Conservation (phyloP, 2,329 filamentous ascomycete species). For the Aspergillus vadensis region DNA sequence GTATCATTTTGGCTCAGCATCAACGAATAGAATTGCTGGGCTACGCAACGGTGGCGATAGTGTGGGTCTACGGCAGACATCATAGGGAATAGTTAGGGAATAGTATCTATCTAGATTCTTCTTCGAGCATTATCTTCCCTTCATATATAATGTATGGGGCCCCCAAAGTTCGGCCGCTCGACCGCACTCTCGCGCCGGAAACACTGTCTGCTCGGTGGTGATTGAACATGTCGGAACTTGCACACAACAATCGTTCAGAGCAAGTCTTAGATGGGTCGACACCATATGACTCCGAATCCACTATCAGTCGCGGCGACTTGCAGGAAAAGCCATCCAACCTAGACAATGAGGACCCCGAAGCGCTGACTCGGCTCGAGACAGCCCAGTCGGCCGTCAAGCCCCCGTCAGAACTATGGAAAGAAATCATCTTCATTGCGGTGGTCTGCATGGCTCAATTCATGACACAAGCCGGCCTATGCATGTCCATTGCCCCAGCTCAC, state of each 20-base stretch:
- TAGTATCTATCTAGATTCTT: neutral
- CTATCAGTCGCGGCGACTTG: neutral
- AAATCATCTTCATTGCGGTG: conserved; percentile 33
- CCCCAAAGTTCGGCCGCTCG: neutral
- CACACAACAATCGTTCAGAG: neutral
- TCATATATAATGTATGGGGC: neutral
- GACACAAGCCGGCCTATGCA: conserved; percentile 50
- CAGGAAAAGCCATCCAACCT: conserved; percentile 1
- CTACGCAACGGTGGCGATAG: neutral
- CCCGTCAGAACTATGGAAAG: conserved; percentile 22
- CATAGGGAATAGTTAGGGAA: neutral
- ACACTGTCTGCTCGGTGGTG: neutral
- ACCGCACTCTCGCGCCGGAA: neutral
- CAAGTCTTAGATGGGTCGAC: neutral
- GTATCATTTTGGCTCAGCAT: neutral
- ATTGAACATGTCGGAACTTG: neutral
- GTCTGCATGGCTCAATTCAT: conserved; percentile 41
- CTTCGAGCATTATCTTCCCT: neutral
- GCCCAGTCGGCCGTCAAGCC: conserved; percentile 18
- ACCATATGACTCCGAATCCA: neutral
- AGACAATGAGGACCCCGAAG: conserved; percentile 16
- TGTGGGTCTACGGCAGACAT: neutral
- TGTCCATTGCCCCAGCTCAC: conserved; percentile 51
- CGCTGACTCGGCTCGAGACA: conserved; percentile 18
- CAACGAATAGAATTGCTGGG: neutral